phyloP scores from a whole-genome alignment of 1,139 yeast genomes.

The Candida pseudoviswanathii region DNA sequence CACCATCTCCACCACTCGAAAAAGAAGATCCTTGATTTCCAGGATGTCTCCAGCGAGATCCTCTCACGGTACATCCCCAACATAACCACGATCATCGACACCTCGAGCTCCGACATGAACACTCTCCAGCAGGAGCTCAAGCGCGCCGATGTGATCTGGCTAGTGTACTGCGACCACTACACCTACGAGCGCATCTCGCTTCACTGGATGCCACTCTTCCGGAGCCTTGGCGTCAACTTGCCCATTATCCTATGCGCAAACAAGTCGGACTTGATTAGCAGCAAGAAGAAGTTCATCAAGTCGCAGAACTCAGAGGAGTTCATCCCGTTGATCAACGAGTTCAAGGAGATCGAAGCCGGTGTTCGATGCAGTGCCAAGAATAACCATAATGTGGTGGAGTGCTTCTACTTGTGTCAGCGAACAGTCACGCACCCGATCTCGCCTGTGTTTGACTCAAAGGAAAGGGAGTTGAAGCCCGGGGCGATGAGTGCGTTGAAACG shows the following conservation, averaged over 20 bases:
- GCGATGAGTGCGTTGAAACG: constrained; percentile 77
- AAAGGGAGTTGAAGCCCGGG: constrained; percentile 75
- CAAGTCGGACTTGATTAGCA: constrained; percentile 56
- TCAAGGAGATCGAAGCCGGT: constrained; percentile 92
- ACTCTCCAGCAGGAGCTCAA: constrained; percentile 73
- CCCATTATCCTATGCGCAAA: constrained; percentile 93
- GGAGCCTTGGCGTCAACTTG: constrained; percentile 88
- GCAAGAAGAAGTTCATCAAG: constrained; percentile 19
- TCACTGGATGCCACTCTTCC: constrained; percentile 91
- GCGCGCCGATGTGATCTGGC: constrained; percentile 88
- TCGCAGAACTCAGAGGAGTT: constrained; percentile 68
- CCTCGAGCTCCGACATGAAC: constrained; percentile 65
- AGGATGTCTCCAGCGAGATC: constrained; percentile 19
- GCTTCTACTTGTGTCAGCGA: constrained; percentile 88
- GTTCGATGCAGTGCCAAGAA: constrained; percentile 83
- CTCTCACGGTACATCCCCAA: constrained; percentile 57
- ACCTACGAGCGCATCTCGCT: constrained; percentile 88
- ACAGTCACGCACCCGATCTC: constrained; percentile 94
- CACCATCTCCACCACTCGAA: constrained; percentile 12
- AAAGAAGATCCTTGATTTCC: constrained; percentile 8
- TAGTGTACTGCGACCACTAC: constrained; percentile 89
- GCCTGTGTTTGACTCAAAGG: constrained; percentile 91
- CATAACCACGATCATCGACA: constrained; percentile 76
- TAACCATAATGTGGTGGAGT: constrained; percentile 80
- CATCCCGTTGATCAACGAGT: constrained; percentile 82